Evolutionary conservation across 495 filamentous ascomycete species (phyloP).

Genomic region (Xylaria curta): DNA sequence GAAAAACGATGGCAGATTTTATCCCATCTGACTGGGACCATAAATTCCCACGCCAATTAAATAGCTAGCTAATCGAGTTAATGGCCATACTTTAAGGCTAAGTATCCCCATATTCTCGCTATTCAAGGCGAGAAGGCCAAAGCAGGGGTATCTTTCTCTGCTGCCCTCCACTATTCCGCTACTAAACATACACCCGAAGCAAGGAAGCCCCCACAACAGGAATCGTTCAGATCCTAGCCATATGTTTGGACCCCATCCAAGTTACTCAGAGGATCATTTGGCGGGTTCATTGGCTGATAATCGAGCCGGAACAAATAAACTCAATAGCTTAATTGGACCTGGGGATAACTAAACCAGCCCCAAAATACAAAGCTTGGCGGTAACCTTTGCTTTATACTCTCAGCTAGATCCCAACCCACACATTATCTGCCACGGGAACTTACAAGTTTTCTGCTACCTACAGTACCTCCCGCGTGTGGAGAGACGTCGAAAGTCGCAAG

Average conservation of each 20-base stretch:
- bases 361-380: constrained; percentile 20
- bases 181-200: constrained; percentile 3
- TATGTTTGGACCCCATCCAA: constrained; percentile 19
- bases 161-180: constrained; percentile 11
- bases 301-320: constrained; percentile 19
- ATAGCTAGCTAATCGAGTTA: constrained; percentile 2
- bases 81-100: not conserved
- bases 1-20: not conserved
- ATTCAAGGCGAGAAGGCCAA: not conserved
- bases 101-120: constrained; percentile 1
- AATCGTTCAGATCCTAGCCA: constrained; percentile 18
- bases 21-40: not conserved
- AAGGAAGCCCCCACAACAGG: constrained; percentile 19
- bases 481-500: constrained; percentile 11
- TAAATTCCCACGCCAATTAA: not conserved
- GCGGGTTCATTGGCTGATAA: constrained; percentile 6
- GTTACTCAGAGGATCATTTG: constrained; percentile 17
- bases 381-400: constrained; percentile 15
- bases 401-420: constrained; percentile 17
- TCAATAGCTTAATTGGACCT: constrained; percentile 23
- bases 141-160: constrained; percentile 18
- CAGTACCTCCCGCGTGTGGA: constrained; percentile 9
- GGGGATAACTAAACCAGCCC: constrained; percentile 11
- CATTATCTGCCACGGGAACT: constrained; percentile 15
- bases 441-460: constrained; percentile 3